Evolutionary conservation across 2,329 filamentous ascomycete genomes (phyloP).

Genomic region (Herpotrichia juniperi): DNA sequence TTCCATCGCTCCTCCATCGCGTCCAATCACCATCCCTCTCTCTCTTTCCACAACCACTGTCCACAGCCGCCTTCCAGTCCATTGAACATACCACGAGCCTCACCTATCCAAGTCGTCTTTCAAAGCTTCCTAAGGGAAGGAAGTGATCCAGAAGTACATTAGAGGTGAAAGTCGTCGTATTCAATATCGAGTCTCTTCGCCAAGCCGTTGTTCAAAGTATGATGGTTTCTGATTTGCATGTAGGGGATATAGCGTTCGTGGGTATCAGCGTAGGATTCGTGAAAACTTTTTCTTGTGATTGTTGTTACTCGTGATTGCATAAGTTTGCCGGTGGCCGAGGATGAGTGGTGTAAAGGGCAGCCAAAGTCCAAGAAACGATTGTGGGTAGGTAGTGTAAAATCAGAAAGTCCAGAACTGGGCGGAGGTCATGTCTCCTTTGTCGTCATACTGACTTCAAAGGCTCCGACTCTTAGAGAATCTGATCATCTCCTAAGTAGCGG

Average conservation of each 20-base stretch:
- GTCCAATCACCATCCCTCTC: conserved; percentile 27
- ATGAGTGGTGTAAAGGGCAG: conserved; percentile 12
- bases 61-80: conserved; percentile 41
- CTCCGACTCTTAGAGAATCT: conserved; percentile 5
- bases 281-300: conserved; percentile 45
- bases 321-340: conserved; percentile 44
- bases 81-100: conserved; percentile 20
- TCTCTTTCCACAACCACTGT: conserved; percentile 34
- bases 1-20: conserved; percentile 25
- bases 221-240: conserved; percentile 42
- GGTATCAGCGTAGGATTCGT: conserved; percentile 53
- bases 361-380: conserved; percentile 36
- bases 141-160: conserved; percentile 8
- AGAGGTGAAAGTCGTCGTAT: conserved; percentile 4
- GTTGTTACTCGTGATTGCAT: conserved; percentile 45
- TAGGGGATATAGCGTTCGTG: conserved; percentile 48
- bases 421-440: conserved; percentile 12
- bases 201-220: conserved; percentile 47
- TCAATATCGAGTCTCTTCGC: conserved; percentile 26
- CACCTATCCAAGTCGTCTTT: conserved; percentile 32
- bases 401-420: conserved; percentile 12
- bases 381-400: conserved; percentile 24
- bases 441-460: conserved; percentile 23
- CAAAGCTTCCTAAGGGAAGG: conserved; percentile 9
- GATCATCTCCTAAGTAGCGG: conserved; percentile 39